Evolutionary conservation across 306 rosid genomes (phyloP), one percentile per base, ranked within the genome.

Genomic region (Rosa multiflora): DNA sequence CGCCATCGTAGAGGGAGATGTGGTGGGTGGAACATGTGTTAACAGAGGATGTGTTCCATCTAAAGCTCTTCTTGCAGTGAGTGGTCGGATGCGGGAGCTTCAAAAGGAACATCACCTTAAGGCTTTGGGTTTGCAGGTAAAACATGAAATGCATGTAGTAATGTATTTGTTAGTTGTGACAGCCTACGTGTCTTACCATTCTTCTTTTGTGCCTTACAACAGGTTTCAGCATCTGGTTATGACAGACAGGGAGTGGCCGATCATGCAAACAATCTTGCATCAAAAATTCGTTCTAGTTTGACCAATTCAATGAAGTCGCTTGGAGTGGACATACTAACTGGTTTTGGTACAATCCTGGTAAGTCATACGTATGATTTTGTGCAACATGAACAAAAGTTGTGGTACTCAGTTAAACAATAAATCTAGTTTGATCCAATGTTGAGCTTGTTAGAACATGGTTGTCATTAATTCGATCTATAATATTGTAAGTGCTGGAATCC

Each of bases 1-100:
- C 66, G 99, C 91, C 39, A 82, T 95, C 17, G 90, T 95, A 6
- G 99, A 95, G 83, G 99, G 99, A 83, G 98, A 92, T 56, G 96
- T 92, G 84, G 93, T 95, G 80, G 99, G 97, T 47, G 97, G 99
- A 78, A 95, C 99, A 18, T 95, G 99, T 83, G 97, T 95, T 58
- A 95, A 95, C 89, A 88, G 98, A 86, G 99, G 99, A 5, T 95
- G 99, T 59, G 98, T 93, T 87, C 99, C 99, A 61, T 95, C 99
- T 2, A 95, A 91, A 82, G 99, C 99, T 83, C 99, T 95, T 88
- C 85, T 95, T 81, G 99, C 99, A 67, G 97, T 88, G 10, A 93
- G 98, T 76, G 99, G 98, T 81, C 93, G 99, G 77, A 95, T 93
- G 99, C 97, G 96, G 58, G 99, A 95, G 80, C 80, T 95, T 64